Evolutionary conservation across 1,284 basidiomycete species (phyloP).

Genomic region (Ceratobasidium sp.): DNA sequence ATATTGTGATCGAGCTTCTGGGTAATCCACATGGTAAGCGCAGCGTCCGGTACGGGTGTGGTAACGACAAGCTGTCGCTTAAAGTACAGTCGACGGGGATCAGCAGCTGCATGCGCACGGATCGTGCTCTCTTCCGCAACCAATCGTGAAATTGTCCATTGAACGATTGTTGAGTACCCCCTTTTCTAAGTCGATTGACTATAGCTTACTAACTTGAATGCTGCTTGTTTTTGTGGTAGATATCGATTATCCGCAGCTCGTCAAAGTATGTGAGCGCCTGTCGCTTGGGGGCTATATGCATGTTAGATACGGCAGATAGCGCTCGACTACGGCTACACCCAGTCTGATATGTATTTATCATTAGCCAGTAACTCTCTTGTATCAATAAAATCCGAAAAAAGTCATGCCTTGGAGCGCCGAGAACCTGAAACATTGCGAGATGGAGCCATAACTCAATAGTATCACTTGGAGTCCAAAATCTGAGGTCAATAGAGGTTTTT

Average conservation of each 20-base stretch:
- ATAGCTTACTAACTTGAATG: neutral
- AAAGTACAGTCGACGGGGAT: neutral
- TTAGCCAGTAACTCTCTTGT: no score
- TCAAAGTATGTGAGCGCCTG: neutral
- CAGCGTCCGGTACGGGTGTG: conserved; percentile 53
- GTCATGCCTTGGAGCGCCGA: no score
- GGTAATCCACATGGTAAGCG: conserved; percentile 54
- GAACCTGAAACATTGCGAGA: no score
- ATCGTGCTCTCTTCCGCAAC: neutral
- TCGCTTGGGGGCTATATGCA: no score
- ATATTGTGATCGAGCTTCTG: conserved; percentile 49
- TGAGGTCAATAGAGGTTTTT: no score
- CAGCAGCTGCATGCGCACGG: neutral
- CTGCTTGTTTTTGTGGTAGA: neutral
- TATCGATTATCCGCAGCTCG: neutral
- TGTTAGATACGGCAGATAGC: no score
- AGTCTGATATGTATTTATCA: no score
- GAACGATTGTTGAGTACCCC: neutral
- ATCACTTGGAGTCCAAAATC: no score
- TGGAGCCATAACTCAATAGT: no score
- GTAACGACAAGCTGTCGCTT: conserved; percentile 42
- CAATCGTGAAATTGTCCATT: neutral
- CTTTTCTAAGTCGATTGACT: neutral
- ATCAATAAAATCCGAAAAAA: no score
- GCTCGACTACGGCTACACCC: no score